Conservation (phyloP, 345 rosid species). For the Arabis hirsuta region DNA sequence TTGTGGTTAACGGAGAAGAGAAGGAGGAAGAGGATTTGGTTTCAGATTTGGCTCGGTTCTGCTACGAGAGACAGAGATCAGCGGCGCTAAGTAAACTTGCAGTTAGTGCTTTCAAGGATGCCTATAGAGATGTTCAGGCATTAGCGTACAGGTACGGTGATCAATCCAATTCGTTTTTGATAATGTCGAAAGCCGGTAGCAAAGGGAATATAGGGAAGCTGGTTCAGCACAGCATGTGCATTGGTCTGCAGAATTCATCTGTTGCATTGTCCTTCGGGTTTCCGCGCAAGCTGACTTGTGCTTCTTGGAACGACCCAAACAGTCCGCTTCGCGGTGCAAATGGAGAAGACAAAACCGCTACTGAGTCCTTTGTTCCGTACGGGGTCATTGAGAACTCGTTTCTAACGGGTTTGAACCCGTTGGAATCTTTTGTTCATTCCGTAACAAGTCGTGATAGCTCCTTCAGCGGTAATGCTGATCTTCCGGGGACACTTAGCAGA, state of each 20-base stretch:
- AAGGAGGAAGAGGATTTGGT: conserved; percentile 38
- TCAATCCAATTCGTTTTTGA: conserved; percentile 66
- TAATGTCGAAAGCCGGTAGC: conserved; percentile 91
- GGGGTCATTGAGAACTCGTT: conserved; percentile 80
- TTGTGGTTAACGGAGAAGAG: conserved; percentile 54
- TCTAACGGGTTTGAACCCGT: conserved; percentile 74
- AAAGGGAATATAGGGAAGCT: conserved; percentile 83
- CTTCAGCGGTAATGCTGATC: conserved; percentile 92
- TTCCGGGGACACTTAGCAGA: conserved; percentile 85
- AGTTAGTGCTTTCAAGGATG: conserved; percentile 76
- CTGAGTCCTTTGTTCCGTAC: conserved; percentile 64
- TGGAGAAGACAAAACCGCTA: conserved; percentile 39
- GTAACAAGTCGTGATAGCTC: conserved; percentile 82
- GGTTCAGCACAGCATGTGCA: conserved; percentile 88
- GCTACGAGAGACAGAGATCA: conserved; percentile 76
- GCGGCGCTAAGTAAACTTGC: conserved; percentile 73
- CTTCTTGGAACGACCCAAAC: conserved; percentile 65
- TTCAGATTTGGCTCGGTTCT: conserved; percentile 51
- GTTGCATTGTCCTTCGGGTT: conserved; percentile 83
- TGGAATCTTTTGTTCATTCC: conserved; percentile 85
- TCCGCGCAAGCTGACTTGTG: conserved; percentile 70
- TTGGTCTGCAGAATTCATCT: conserved; percentile 82
- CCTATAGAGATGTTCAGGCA: conserved; percentile 74
- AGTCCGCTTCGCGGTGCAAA: conserved; percentile 29
- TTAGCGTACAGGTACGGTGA: conserved; percentile 66